Base-by-base conservation (phyloP, 2,329 filamentous ascomycete genomes). In the Amesomyces nigricolor region DNA sequence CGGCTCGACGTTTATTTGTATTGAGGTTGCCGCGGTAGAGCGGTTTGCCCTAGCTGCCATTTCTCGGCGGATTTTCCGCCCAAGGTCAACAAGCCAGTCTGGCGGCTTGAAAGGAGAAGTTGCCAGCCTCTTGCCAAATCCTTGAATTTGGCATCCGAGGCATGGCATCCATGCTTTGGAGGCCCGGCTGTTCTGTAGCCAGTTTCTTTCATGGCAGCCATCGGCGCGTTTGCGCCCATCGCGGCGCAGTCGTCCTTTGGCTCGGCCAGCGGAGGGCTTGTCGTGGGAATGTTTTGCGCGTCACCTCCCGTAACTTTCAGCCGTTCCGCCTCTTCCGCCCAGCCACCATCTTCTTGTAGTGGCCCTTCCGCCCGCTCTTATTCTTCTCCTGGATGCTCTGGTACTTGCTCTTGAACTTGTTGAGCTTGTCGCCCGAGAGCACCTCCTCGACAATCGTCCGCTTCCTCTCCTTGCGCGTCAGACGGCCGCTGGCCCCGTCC, bases 401-500 rank as follows among this genome's bases (percentile, higher is more conserved):
- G 71, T 96, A 97, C 72, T 95, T 96, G 66, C 78, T 81, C 77
- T 88, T 90, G 75, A 96, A 94, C 64, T 88, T 87, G 57, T 79
- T 78, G 44, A 76, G 85, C 57, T 80, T 71, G 50, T 81, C 75
- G 69, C 90, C 86, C 43, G 84, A 81, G 63, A 96, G 75, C 3
- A 94, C 81, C 68, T 96, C 91, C 61, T 95, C 89, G 1, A 94
- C 82, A 54, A 99, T 84, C 0, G 88, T 96, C 65, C 81, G 81
- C 75, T 95, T 95, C 63, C 89, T 82, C 64, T 97, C 89, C 72
- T 89, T 95, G 70, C 91, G 92, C 54, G 86, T 84, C 58, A 97
- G 78, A 54, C 92, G 83, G 17, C 83, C 81, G 66, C 81, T 91
- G 75, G 86, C 90, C 73, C 86, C 96, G 67, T 97, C 92, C 1